Evolutionary conservation across 23 red algal genomes (phyloP), one percentile per base, ranked within the genome.

Genomic region (Pyropia yezoensis): DNA sequence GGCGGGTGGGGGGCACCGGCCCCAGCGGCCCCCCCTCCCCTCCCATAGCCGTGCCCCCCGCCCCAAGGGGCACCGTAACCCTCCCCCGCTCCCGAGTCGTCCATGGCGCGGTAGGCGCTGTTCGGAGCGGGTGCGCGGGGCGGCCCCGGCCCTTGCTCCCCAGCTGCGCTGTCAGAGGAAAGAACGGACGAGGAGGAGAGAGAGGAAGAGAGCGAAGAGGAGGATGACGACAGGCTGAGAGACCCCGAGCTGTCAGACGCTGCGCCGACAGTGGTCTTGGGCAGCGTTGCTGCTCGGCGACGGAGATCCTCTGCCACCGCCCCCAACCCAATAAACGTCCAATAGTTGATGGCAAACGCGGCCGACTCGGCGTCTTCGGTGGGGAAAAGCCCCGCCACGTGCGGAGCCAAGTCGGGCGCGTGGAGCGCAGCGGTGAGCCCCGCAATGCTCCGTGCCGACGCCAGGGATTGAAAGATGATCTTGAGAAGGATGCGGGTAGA

Each of bases 401-500:
- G 69, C 50, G 59, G 52, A 14, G 64, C 33, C 27, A 63, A 51
- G 18, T 59, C 64, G 19, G 55, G 61, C 27, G 50, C 33, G 33
- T 59, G 30, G 32, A 95, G 73, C 8, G 54, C 62, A 15, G 71
- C 73, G 49, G 49, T 75, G 49, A 86, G 74, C 18, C 22, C 34
- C 17, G 62, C 32, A 45, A 81, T 23, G 3, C 68, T 63, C 59
- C 86, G 61, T 30, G 71, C 71, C 26, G 57, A 33, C n/a, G 66
- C 54, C 50, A 95, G 27, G 52, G 86, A 51, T 69, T 88, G 81
- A 14, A 95, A 82, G 25, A 95, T 58, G 53, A 76, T 59, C 65
- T 95, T 95, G 16, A 95, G 76, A 50, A 95, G 86, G 18, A 86
- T 83, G 49, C 90, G 82, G 52, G 80, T 95, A 1, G 90, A 95